phyloP scores from a whole-genome alignment of 768 basidiomycete genomes.

The Cubamyces sp. region DNA sequence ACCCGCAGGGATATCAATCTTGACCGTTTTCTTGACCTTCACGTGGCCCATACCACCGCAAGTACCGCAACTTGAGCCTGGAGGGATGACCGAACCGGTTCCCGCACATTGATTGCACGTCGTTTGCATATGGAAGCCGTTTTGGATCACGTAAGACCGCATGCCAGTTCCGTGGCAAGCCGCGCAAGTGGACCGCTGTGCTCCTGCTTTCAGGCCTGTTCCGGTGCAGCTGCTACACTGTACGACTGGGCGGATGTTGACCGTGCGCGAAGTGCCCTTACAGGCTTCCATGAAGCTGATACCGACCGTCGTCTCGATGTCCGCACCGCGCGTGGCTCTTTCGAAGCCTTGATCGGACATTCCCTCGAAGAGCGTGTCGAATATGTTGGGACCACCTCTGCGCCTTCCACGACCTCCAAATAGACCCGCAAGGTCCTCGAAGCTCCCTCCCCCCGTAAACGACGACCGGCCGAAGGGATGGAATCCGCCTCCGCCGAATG shows the following conservation, averaged over 20 bases:
- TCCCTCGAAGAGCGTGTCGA: conserved; percentile 78
- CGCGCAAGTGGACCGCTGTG: conserved; percentile 77
- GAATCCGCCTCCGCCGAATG: conserved; percentile 54
- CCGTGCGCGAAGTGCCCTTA: conserved; percentile 78
- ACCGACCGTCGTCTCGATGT: conserved; percentile 77
- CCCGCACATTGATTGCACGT: conserved; percentile 87
- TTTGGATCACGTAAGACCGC: conserved; percentile 86
- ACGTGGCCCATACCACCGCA: conserved; percentile 92
- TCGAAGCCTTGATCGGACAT: conserved; percentile 42
- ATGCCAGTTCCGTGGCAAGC: conserved; percentile 87
- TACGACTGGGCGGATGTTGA: conserved; percentile 79
- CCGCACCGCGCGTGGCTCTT: conserved; percentile 64
- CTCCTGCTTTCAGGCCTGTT: conserved; percentile 83
- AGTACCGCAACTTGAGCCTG: conserved; percentile 71
- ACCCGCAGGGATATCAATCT: conserved; percentile 88
- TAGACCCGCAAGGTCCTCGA: conserved; percentile 67
- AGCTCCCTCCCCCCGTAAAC: conserved; percentile 53
- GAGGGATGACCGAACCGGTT: conserved; percentile 78
- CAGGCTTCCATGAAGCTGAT: conserved; percentile 94
- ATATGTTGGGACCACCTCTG: conserved; percentile 60
- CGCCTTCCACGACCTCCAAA: conserved; percentile 52
- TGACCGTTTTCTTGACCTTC: conserved; percentile 72
- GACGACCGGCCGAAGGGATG: too few species aligned
- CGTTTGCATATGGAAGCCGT: conserved; percentile 96
- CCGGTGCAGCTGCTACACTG: conserved; percentile 87